Percentiles rank a stretch among this genome's conserved stretches.
These are phyloP conservation scores for Gymnopus androsaceus DNA, from an alignment of 1,284 basidiomycete species.

Conservation along the genomic window DNA sequence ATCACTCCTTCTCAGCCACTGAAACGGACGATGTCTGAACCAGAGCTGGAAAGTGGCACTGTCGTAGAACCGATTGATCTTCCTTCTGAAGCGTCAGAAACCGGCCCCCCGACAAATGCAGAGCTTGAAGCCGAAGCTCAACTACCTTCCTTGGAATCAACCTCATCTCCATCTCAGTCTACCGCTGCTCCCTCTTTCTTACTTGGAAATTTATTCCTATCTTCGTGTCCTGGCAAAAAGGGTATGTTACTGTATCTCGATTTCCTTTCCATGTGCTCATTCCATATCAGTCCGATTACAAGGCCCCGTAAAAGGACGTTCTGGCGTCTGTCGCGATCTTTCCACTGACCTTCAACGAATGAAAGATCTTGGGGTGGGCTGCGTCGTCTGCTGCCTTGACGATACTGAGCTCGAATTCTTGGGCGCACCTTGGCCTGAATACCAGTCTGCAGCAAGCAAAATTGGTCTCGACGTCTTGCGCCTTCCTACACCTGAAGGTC, in stretches of 20 bases:
- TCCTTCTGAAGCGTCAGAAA: conserved; percentile 7
- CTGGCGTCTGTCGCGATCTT: conserved; percentile 85
- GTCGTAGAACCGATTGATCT: neutral
- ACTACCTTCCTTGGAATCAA: neutral
- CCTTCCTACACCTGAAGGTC: conserved; percentile 90
- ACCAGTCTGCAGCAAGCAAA: conserved; percentile 61
- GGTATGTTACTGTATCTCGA: conserved; percentile 38
- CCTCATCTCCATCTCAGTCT: conserved; percentile 10
- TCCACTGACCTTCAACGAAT: conserved; percentile 78
- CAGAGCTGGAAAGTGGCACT: neutral
- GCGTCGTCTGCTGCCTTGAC: conserved; percentile 87
- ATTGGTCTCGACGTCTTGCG: conserved; percentile 79
- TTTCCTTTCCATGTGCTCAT: conserved; percentile 1
- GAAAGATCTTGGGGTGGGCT: conserved; percentile 74
- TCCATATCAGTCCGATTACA: conserved; percentile 68
- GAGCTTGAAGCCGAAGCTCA: conserved; percentile 4
- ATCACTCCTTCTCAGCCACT: conserved; percentile 9
- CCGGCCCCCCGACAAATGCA: conserved; percentile 2
- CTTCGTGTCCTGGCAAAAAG: conserved; percentile 96
- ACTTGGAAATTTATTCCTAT: conserved; percentile 89
- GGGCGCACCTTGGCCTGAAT: conserved; percentile 83
- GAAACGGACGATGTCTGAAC: neutral
- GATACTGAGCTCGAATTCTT: conserved; percentile 84
- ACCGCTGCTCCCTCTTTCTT: conserved; percentile 25
- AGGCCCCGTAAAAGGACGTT: conserved; percentile 80